These are phyloP conservation scores for Neoascochyta sp. DNA, from an alignment of 2,329 filamentous ascomycete species.

Conservation along the genomic window DNA sequence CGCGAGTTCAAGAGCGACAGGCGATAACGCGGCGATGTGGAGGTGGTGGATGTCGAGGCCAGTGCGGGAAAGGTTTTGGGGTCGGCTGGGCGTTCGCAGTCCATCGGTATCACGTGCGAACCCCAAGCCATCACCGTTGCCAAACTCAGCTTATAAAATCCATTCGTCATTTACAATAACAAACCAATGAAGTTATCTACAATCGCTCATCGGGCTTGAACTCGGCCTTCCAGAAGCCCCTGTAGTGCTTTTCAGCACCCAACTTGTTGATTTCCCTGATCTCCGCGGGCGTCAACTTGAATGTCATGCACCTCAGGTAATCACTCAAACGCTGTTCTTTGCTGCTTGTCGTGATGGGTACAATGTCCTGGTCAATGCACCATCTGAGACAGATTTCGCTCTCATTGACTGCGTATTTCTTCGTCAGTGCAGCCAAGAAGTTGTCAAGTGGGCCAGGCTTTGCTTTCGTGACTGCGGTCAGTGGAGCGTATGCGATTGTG, in stretches of 20 bases:
- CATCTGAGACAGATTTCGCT: constrained; percentile 58
- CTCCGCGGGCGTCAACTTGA: constrained; percentile 58
- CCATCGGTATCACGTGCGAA: no score
- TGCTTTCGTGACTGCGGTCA: constrained; percentile 53
- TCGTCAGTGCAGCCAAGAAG: constrained; percentile 50
- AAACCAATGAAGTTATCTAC: no score
- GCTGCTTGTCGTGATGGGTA: constrained; percentile 57
- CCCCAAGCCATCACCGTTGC: no score
- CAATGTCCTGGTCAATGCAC: constrained; percentile 58
- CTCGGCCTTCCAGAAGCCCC: constrained; percentile 56
- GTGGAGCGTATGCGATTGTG: constrained; percentile 46
- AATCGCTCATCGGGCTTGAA: constrained; percentile 56
- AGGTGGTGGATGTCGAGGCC: no score
- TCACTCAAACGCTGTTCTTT: constrained; percentile 59
- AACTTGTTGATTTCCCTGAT: constrained; percentile 47
- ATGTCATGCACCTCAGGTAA: constrained; percentile 54
- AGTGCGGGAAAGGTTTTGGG: no score
- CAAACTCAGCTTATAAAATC: no score
- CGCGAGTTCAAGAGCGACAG: no score
- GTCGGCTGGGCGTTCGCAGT: no score
- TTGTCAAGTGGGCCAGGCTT: constrained; percentile 55
- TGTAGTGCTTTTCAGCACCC: constrained; percentile 59
- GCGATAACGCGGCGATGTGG: no score
- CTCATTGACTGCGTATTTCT: constrained; percentile 59
- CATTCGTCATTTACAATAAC: no score